Percentiles rank a stretch among this genome's conserved stretches.
Conservation (phyloP, 129 eudicot species). For the Artemisia tridentata region DNA sequence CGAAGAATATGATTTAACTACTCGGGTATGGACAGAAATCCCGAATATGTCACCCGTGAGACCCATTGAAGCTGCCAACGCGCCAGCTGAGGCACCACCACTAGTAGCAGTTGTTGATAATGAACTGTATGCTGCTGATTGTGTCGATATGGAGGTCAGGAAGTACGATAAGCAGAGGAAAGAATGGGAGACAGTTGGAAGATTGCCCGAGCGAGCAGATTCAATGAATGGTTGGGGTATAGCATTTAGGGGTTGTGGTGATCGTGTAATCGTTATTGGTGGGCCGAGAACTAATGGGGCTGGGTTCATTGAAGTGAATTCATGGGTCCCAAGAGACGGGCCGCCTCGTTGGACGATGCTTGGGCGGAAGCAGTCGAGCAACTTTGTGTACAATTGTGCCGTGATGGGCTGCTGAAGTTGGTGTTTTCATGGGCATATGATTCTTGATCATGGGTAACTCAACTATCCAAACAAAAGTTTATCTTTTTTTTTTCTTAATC, state of each 20-base stretch:
- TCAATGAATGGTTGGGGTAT: slow-evolving; percentile 91
- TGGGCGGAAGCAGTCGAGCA: slow-evolving; percentile 55
- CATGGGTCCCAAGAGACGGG: slow-evolving; percentile 76
- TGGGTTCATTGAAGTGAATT: slow-evolving; percentile 65
- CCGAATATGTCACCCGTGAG: slow-evolving; percentile 74
- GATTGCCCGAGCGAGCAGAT: slow-evolving; percentile 71
- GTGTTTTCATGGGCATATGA: slow-evolving; percentile 38
- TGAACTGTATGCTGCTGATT: slow-evolving; percentile 77
- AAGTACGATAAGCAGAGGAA: slow-evolving; percentile 52
- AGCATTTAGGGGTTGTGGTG: slow-evolving; percentile 88
- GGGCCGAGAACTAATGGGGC: slow-evolving; percentile 66
- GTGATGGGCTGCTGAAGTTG: slow-evolving; percentile 84
- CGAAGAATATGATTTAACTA: slow-evolving; percentile 63
- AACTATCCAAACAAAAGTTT: slow-evolving; percentile 27
- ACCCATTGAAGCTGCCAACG: slow-evolving; percentile 33
- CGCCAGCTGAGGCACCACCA: slow-evolving; percentile 70
- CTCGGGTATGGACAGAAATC: slow-evolving; percentile 64
- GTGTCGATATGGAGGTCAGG: slow-evolving; percentile 72
- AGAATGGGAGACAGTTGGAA: slow-evolving; percentile 62
- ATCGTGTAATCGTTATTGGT: slow-evolving; percentile 73
- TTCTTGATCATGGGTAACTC: slow-evolving; percentile 44
- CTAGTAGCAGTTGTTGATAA: slow-evolving; percentile 83
- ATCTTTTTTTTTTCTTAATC: slow-evolving; percentile 17
- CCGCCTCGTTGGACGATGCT: slow-evolving; percentile 74
- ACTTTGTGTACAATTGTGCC: slow-evolving; percentile 90